Evolutionary conservation across 2,329 filamentous ascomycete genomes (phyloP).

Genomic region (Aspergillus fumigatus): DNA sequence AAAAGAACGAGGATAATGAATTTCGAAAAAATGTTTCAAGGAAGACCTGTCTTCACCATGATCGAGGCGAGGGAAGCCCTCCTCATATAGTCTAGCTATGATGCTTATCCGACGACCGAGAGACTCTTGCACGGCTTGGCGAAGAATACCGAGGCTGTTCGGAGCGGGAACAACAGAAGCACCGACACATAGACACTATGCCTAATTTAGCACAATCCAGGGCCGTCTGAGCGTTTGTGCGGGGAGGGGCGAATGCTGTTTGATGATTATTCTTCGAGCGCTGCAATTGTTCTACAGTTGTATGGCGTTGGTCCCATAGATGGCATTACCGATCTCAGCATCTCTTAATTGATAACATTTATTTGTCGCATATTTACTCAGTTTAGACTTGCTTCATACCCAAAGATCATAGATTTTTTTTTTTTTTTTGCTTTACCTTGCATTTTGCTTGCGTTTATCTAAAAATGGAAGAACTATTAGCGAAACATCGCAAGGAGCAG

Average conservation of each 20-base stretch:
- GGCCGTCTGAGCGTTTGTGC: neutral
- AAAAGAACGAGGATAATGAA: neutral
- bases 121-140: neutral
- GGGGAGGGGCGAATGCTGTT: neutral
- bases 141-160: constrained; percentile 25
- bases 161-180: constrained; percentile 8
- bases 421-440: neutral
- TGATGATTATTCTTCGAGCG: neutral
- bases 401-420: neutral
- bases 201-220: constrained; percentile 10
- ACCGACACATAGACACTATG: constrained; percentile 10
- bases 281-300: neutral
- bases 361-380: constrained; percentile 4
- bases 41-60: neutral
- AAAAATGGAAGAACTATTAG: constrained; percentile 69
- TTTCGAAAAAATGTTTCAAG: neutral
- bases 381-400: neutral
- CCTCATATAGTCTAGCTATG: constrained; percentile 1
- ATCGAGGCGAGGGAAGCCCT: neutral
- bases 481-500: constrained; percentile 81
- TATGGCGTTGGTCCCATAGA: neutral
- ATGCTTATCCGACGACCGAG: constrained; percentile 22
- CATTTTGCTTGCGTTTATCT: neutral
- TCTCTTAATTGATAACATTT: constrained; percentile 5
- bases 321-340: neutral